A percentile compares a stretch with the other conserved stretches of the same genome.
These are phyloP conservation scores for Neckera pumila DNA, from an alignment of 225 moss, liverwort and hornwort genomes.

Conservation along the genomic window DNA sequence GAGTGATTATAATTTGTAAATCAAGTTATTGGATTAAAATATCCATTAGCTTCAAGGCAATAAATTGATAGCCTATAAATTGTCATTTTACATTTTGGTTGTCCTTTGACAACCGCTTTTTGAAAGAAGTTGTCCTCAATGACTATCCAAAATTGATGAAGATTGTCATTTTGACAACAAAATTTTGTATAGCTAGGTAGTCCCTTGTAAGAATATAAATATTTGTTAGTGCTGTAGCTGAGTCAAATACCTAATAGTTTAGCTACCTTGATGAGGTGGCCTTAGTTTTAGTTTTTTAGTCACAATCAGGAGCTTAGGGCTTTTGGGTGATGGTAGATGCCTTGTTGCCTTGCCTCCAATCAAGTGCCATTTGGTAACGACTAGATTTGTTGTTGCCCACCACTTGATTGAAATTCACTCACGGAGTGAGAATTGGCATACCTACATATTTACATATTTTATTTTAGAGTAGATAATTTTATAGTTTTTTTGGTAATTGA, in stretches of 20 bases:
- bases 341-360: neutral
- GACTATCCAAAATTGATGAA: neutral
- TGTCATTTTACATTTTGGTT: neutral
- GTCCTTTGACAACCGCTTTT: neutral
- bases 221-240: neutral
- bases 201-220: neutral
- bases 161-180: neutral
- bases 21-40: neutral
- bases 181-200: neutral
- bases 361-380: neutral
- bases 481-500: neutral
- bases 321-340: neutral
- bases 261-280: neutral
- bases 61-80: neutral
- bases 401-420: neutral
- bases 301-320: neutral
- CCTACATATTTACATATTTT: neutral
- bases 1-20: too few relatives aligned
- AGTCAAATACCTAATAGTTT: accelerated
- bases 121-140: accelerated
- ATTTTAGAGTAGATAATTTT: too few relatives aligned
- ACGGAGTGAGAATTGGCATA: neutral
- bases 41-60: neutral
- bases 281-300: neutral
- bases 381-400: neutral